Evolutionary conservation across 2,329 filamentous ascomycete species (phyloP).

Genomic region (Paraphaeosphaeria sporulosa): DNA sequence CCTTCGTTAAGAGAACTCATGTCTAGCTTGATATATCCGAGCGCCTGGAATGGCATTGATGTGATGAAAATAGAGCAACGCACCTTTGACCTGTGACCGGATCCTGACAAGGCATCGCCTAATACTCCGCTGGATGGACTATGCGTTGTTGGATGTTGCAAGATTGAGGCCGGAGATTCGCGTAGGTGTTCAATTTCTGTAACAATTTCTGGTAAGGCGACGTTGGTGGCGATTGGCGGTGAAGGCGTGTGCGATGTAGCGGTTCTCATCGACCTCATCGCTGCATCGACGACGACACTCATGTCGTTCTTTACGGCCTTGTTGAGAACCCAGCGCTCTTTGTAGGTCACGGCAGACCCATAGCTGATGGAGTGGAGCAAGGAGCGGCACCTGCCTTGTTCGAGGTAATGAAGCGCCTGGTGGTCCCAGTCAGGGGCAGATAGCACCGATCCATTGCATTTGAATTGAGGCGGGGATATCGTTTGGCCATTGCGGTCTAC

Average conservation of each 20-base stretch:
- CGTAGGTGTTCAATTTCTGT: neutral
- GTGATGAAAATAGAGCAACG: neutral
- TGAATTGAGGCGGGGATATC: neutral
- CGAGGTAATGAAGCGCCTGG: conserved; percentile 20
- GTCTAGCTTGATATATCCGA: neutral
- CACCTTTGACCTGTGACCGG: neutral
- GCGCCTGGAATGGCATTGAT: too few relatives aligned
- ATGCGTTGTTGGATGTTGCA: neutral
- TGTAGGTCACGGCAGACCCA: conserved; percentile 5
- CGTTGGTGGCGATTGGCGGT: too few relatives aligned
- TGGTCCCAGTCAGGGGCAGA: conserved; percentile 13
- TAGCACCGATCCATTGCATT: conserved; percentile 9
- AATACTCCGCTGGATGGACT: neutral
- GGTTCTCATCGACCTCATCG: conserved; percentile 3
- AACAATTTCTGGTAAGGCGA: neutral
- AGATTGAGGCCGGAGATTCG: neutral
- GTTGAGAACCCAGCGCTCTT: conserved; percentile 5
- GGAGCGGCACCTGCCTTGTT: conserved; percentile 17
- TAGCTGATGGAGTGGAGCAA: conserved; percentile 18
- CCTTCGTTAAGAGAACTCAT: neutral
- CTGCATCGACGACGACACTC: conserved; percentile 8
- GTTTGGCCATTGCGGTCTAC: neutral
- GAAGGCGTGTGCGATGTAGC: neutral
- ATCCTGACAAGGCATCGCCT: neutral
- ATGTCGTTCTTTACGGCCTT: conserved; percentile 5